Evolutionary conservation across 345 rosid species (phyloP).

Genomic region (Gossypium turneri): DNA sequence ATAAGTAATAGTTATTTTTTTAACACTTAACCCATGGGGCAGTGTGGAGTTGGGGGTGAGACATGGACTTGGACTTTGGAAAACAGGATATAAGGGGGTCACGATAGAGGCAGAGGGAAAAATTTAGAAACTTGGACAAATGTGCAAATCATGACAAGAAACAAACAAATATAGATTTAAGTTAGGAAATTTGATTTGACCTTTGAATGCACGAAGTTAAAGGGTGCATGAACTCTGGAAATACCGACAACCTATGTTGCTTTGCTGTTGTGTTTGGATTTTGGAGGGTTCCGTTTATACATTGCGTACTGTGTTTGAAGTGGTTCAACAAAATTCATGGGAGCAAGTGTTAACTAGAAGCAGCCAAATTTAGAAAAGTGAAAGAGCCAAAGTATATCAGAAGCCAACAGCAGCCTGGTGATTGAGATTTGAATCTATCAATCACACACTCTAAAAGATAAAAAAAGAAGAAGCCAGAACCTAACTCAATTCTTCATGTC

Average conservation of each 20-base stretch:
- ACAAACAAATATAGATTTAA: neutral
- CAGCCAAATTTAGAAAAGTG: neutral
- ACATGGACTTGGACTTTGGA: neutral
- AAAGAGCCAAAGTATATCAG: neutral
- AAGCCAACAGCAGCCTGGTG: neutral
- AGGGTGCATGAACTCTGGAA: neutral
- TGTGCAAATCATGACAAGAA: neutral
- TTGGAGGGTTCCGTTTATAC: slow-evolving; percentile 7
- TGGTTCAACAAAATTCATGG: neutral
- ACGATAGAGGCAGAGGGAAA: no score
- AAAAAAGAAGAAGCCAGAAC: neutral
- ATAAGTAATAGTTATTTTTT: neutral
- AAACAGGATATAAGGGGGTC: neutral
- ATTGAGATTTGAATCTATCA: neutral
- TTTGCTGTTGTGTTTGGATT: neutral
- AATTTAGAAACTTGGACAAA: neutral
- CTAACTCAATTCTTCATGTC: neutral
- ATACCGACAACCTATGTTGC: neutral
- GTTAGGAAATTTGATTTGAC: neutral
- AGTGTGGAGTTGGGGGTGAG: slow-evolving; percentile 20
- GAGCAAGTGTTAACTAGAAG: neutral
- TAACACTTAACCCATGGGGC: slow-evolving; percentile 11
- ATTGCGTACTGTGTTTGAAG: neutral
- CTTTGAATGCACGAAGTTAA: neutral
- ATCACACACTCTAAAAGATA: neutral